These are phyloP conservation scores for Trichoderma harzianum DNA, from an alignment of 2,329 filamentous ascomycete species.

Conservation along the genomic window DNA sequence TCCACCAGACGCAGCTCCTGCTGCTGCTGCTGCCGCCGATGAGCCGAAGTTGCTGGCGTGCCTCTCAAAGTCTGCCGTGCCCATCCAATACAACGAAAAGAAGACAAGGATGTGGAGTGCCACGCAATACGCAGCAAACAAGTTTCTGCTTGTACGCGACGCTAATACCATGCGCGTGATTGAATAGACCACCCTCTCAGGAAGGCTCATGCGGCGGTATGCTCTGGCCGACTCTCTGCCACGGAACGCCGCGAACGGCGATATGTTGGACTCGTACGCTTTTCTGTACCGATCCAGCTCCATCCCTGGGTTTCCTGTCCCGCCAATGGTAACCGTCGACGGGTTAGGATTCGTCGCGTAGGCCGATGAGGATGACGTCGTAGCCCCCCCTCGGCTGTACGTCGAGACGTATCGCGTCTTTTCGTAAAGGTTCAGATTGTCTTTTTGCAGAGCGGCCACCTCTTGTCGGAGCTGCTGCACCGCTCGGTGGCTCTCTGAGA, in stretches of 20 bases:
- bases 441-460: conserved; percentile 86
- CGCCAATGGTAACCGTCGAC: conserved; percentile 61
- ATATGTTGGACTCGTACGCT: conserved; percentile 92
- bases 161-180: conserved; percentile 88
- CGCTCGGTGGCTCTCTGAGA: conserved; percentile 77
- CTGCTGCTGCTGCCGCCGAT: conserved; percentile 42
- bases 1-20: conserved; percentile 34
- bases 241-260: conserved; percentile 91
- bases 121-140: conserved; percentile 90
- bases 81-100: conserved; percentile 80
- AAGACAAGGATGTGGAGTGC: conserved; percentile 87
- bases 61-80: conserved; percentile 61
- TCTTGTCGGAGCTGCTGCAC: conserved; percentile 87
- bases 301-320: conserved; percentile 56
- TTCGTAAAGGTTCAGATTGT: conserved; percentile 94
- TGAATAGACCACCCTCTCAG: conserved; percentile 86
- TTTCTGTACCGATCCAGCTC: conserved; percentile 82
- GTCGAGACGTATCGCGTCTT: conserved; percentile 96
- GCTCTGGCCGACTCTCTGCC: conserved; percentile 89
- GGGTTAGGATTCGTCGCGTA: conserved; percentile 71
- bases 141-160: conserved; percentile 82
- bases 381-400: conserved; percentile 71
- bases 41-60: conserved; percentile 57
- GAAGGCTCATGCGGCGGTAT: conserved; percentile 88
- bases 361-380: conserved; percentile 60